Evolutionary conservation across 768 basidiomycete species (phyloP), one percentile per base, ranked within the genome.

Genomic region (Chlorophyllum brunneum): DNA sequence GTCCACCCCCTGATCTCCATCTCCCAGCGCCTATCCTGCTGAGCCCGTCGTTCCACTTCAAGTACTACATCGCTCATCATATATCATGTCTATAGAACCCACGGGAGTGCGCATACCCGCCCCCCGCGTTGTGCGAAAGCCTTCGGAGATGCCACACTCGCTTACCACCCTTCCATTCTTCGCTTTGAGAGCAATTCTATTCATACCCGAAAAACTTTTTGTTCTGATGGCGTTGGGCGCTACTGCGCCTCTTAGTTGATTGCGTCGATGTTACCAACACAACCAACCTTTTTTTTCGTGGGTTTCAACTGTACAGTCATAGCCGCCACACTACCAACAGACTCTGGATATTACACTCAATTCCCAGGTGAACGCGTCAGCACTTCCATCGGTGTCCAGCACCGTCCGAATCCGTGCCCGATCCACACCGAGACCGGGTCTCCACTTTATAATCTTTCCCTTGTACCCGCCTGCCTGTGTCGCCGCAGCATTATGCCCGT

Each of bases 151-250:
- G 22, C 20, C 45, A 15, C 42, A 11, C 15, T 36, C 42, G 50
- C 50, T 37, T 44, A 51, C 22, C 10, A 5, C 33, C 46, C 26
- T 44, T 46, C 45, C 45, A 46, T 46, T 42, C 31, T 34, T 44
- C 50, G 50, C 42, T 51, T 51, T 51, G 49, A 11, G 40, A 37
- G 50, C 36, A 49, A 22, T 10, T 43, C 50, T 51, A 51, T 51
- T 51, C 50, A 51, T 44, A 51, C 22, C 20, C 18, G 8, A 51
- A 51, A 51, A 51, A 51, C 40, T 44, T 51, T 51, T 51, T 51
- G 41, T 43, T 44, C 36, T 51, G 50, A 51, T 51, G 50, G 50
- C 41, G 50, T 34, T 13, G 16, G 13, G 41, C 41, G 41, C 34
- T 51, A 33, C 29, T 44, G 42, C 42, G 22, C 23, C 29, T 8